phyloP scores from a whole-genome alignment of 306 rosid species.

The Gastrolobium villosum region DNA sequence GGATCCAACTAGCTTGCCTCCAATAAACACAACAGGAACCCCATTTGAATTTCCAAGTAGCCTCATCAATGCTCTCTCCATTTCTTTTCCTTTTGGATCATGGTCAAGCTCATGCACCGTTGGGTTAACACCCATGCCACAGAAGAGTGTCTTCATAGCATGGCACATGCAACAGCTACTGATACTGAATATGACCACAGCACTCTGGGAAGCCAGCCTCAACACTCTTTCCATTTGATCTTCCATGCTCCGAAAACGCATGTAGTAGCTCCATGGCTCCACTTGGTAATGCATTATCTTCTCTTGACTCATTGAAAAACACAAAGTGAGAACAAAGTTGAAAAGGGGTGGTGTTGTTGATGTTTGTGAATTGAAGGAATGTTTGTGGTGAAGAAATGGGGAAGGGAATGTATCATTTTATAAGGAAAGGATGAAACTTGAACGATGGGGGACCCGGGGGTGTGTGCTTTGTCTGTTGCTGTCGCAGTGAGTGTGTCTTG shows the following conservation, averaged over 20 bases:
- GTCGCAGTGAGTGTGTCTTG: slow-evolving; percentile 44
- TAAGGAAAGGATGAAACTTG: slow-evolving; percentile 14
- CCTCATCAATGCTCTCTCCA: slow-evolving; percentile 67
- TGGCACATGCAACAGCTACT: slow-evolving; percentile 94
- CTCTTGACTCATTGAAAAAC: slow-evolving; percentile 17
- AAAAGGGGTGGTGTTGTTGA: too few relatives aligned
- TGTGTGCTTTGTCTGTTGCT: slow-evolving; percentile 42
- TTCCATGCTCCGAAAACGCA: slow-evolving; percentile 51
- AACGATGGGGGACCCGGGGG: neutral
- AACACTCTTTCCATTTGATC: slow-evolving; percentile 66
- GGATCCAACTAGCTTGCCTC: slow-evolving; percentile 84
- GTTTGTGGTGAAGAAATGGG: neutral
- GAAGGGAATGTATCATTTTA: slow-evolving; percentile 1
- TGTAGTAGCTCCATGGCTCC: slow-evolving; percentile 63
- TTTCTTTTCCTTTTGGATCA: slow-evolving; percentile 70
- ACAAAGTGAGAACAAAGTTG: too few relatives aligned
- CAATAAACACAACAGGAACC: slow-evolving; percentile 83
- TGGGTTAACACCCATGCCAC: slow-evolving; percentile 94
- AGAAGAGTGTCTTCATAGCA: slow-evolving; percentile 83
- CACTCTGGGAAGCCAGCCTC: slow-evolving; percentile 77
- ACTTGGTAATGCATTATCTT: slow-evolving; percentile 65
- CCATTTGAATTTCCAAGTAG: slow-evolving; percentile 60
- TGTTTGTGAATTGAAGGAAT: too few relatives aligned
- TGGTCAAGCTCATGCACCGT: slow-evolving; percentile 80
- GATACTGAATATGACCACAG: slow-evolving; percentile 86